Evolutionary conservation across 768 basidiomycete genomes (phyloP), one percentile per base, ranked within the genome.

Genomic region (Pisolithus microcarpus): DNA sequence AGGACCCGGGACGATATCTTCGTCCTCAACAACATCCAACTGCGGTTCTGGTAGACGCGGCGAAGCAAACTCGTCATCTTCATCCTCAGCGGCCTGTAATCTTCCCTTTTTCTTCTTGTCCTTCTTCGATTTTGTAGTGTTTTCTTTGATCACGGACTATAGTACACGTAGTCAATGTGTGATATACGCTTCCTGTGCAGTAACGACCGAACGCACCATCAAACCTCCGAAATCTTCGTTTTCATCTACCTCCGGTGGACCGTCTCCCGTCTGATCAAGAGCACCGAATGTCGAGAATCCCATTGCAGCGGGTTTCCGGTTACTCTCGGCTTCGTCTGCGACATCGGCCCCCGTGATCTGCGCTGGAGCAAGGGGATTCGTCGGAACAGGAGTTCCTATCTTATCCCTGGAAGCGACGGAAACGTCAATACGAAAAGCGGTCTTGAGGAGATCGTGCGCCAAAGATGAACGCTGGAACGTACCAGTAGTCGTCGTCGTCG

Each of bases 401-500:
- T 78, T 77, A 47, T 81, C 84, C 84, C 84, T 86, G 58, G 43
- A 54, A 37, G 48, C 55, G 49, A 43, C 13, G n/a, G 38, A 47
- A 26, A 5, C 24, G 40, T 48, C 58, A 57, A 58, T 45, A 31
- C 50, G 38, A 44, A 56, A 56, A 65, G 4, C 53, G 49, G 8
- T 7, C 9, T 40, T 21, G 18, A 43, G 48, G 36, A 49, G 42
- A 53, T 52, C 52, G 21, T 23, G 11, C 11, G 60, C 56, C 42
- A 34, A 39, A 38, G 47, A 50, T 48, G 45, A 48, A 26, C 8
- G 11, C 18, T 18, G 7, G n/a, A 23, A 57, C 72, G 53, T 54
- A 90, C 91, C 91, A 95, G 71, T 78, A 87, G 43, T 56, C 30
- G 37, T 79, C 83, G 56, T 94, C 83, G 56, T 94, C 91, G 58